These are phyloP conservation scores for Microsporum ferrugineum DNA, from an alignment of 2,329 filamentous ascomycete species.

Conservation along the genomic window DNA sequence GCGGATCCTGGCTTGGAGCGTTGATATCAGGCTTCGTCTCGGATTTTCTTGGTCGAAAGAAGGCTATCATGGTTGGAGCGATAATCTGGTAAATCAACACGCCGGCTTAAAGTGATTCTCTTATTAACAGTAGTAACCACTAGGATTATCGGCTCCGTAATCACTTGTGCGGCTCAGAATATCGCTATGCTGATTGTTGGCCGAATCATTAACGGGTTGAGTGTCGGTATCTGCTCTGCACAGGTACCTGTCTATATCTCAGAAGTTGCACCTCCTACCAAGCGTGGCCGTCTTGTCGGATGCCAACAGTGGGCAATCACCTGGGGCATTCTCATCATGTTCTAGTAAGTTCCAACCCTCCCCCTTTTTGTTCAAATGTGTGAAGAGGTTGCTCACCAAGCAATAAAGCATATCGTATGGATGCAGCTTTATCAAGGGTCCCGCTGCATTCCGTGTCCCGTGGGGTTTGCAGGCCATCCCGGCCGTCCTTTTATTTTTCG, in stretches of 20 bases:
- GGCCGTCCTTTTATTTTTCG: constrained; percentile 45
- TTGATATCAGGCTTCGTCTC: constrained; percentile 28
- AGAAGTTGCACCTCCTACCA: constrained; percentile 31
- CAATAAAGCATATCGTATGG: constrained; percentile 43
- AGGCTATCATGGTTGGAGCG: constrained; percentile 42
- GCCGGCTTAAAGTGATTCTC: background rate
- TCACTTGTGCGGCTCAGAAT: constrained; percentile 53
- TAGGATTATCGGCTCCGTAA: constrained; percentile 45
- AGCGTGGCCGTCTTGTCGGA: constrained; percentile 33
- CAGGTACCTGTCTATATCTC: constrained; percentile 33
- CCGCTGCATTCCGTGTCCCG: constrained; percentile 50
- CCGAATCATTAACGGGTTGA: constrained; percentile 33
- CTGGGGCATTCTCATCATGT: constrained; percentile 46
- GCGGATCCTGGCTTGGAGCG: constrained; percentile 56
- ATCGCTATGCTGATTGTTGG: constrained; percentile 46
- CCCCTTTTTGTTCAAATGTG: background rate
- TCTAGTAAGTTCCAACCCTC: constrained; percentile 35
- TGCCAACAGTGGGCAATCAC: constrained; percentile 35
- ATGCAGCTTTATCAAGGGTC: constrained; percentile 45
- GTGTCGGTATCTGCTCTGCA: constrained; percentile 33
- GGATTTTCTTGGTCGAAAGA: constrained; percentile 30
- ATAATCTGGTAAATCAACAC: constrained; percentile 35
- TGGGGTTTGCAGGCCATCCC: constrained; percentile 56
- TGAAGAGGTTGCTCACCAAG: background rate
- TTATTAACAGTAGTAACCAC: too few species aligned